A percentile compares a stretch with the other conserved stretches of the same genome.
Conservation (phyloP, 495 filamentous ascomycete genomes). For the Aspergillus diversus region DNA sequence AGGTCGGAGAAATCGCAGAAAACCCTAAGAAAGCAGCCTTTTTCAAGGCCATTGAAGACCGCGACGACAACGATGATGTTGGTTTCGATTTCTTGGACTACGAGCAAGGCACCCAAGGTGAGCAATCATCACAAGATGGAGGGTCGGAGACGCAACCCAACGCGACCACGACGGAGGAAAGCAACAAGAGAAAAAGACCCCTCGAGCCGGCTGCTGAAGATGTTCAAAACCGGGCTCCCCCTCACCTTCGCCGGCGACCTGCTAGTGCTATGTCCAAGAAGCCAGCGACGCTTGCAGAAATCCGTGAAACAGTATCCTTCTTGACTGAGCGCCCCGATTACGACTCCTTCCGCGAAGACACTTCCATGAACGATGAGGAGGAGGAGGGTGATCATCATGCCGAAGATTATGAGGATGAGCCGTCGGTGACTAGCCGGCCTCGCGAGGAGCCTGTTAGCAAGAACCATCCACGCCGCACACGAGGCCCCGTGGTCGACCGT, state of each 20-base stretch:
- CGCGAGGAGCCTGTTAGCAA: constrained; percentile 41
- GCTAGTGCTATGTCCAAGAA: constrained; percentile 56
- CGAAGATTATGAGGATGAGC: constrained; percentile 34
- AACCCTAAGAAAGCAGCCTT: constrained; percentile 92
- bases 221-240: constrained; percentile 58
- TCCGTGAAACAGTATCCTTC: constrained; percentile 78
- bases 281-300: constrained; percentile 72
- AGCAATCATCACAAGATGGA: constrained; percentile 50
- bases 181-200: constrained; percentile 60
- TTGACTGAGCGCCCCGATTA: constrained; percentile 76
- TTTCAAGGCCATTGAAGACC: constrained; percentile 85
- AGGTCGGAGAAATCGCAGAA: constrained; percentile 84
- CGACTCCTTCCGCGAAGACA: constrained; percentile 51
- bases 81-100: constrained; percentile 71
- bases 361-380: constrained; percentile 45
- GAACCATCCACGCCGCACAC: constrained; percentile 53
- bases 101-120: constrained; percentile 50
- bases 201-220: constrained; percentile 49
- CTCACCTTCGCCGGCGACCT: constrained; percentile 68
- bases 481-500: constrained; percentile 72
- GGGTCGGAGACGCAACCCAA: constrained; percentile 29
- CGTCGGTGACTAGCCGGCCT: constrained; percentile 25
- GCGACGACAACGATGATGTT: constrained; percentile 74
- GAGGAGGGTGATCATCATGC: constrained; percentile 38
- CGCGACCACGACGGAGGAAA: constrained; percentile 30